Evolutionary conservation across 2,329 filamentous ascomycete genomes (phyloP).

Genomic region (Leptodontidium sp.): DNA sequence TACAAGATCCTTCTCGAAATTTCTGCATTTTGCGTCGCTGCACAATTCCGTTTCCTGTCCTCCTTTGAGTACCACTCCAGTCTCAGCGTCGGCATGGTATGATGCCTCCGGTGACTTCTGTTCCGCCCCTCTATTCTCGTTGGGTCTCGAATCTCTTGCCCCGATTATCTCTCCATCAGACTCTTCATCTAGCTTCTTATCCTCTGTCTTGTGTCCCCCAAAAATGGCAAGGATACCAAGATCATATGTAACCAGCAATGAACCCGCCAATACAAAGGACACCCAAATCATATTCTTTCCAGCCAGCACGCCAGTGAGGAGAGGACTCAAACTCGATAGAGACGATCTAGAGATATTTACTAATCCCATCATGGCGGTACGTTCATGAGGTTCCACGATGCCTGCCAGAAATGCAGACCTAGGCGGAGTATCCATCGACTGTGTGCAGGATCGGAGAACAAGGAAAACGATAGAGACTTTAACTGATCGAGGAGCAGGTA

Average conservation of each 20-base stretch:
- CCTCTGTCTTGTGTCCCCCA: conserved; percentile 28
- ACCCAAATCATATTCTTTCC: conserved; percentile 64
- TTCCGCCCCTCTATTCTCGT: background rate
- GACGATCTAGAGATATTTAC: conserved; percentile 74
- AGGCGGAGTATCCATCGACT: conserved; percentile 76
- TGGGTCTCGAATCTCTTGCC: background rate
- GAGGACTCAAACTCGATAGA: conserved; percentile 66
- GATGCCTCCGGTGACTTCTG: too few relatives aligned
- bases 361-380: conserved; percentile 76
- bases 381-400: conserved; percentile 67
- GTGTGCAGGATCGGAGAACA: conserved; percentile 65
- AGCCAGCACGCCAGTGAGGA: conserved; percentile 69
- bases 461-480: conserved; percentile 65
- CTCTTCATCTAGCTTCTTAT: background rate
- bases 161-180: background rate
- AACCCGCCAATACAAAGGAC: conserved; percentile 68
- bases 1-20: too few relatives aligned
- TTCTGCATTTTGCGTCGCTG: too few relatives aligned
- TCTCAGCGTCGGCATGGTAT: too few relatives aligned
- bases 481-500: conserved; percentile 63
- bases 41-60: too few relatives aligned
- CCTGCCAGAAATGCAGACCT: conserved; percentile 74
- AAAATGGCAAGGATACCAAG: conserved; percentile 62
- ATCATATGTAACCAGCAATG: conserved; percentile 68
- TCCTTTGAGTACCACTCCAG: too few relatives aligned